phyloP scores from a whole-genome alignment of 108 stramenopile species.

The Cyclotella kingstonii region DNA sequence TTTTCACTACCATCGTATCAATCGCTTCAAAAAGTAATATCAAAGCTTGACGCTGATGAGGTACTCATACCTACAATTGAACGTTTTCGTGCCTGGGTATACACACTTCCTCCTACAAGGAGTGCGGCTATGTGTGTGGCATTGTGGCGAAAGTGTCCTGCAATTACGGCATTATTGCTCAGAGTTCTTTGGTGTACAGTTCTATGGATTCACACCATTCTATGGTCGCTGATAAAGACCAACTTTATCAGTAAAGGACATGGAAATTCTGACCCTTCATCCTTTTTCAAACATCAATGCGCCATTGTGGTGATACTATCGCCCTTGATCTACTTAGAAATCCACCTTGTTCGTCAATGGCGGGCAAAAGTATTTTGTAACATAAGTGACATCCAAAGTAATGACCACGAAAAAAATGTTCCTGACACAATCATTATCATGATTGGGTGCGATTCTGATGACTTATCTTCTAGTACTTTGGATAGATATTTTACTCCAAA shows the following conservation, averaged over 20 bases:
- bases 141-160: slow-evolving; percentile 28
- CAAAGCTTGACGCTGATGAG: slow-evolving; percentile 42
- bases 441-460: slow-evolving; percentile 10
- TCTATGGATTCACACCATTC: background rate
- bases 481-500: background rate
- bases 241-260: background rate
- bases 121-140: slow-evolving; percentile 28
- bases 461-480: background rate
- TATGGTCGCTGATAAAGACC: background rate
- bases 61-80: slow-evolving; percentile 31
- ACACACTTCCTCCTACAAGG: slow-evolving; percentile 26
- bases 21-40: slow-evolving; percentile 26
- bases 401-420: background rate
- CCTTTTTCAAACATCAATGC: background rate
- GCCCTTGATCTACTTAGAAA: slow-evolving; percentile 27
- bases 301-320: slow-evolving; percentile 6
- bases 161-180: background rate
- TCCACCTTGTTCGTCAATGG: slow-evolving; percentile 18
- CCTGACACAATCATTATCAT: slow-evolving; percentile 14
- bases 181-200: slow-evolving; percentile 6
- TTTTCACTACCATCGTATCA: slow-evolving; percentile 16
- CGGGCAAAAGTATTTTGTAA: slow-evolving; percentile 1
- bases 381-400: background rate
- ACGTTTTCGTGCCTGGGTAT: slow-evolving; percentile 23
- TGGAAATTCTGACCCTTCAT: background rate